A percentile compares a stretch with the other conserved stretches of the same genome.
Conservation (phyloP, 495 filamentous ascomycete species). For the Aspergillus bridgeri region DNA sequence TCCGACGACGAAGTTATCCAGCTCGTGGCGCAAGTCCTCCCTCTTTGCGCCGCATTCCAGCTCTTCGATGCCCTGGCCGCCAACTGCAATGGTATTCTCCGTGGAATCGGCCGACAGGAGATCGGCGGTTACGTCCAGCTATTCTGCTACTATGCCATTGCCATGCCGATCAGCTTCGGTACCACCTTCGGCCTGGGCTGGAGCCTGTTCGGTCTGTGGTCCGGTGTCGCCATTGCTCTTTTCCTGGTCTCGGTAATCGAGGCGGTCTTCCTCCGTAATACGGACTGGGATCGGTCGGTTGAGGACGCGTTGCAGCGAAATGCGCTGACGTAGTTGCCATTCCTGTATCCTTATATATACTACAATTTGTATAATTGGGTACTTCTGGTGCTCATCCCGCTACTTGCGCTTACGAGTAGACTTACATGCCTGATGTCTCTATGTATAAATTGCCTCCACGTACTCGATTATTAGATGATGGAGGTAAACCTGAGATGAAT, state of each 20-base stretch:
- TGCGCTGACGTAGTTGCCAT: slow-evolving; percentile 40
- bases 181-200: slow-evolving; percentile 69
- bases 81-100: slow-evolving; percentile 76
- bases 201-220: slow-evolving; percentile 77
- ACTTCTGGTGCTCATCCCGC: too few species aligned
- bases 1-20: slow-evolving; percentile 73
- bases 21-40: slow-evolving; percentile 68
- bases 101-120: slow-evolving; percentile 81
- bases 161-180: slow-evolving; percentile 77
- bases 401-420: too few species aligned
- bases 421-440: too few species aligned
- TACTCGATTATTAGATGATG: too few species aligned
- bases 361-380: too few species aligned
- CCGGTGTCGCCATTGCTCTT: slow-evolving; percentile 70
- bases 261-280: slow-evolving; percentile 58
- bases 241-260: slow-evolving; percentile 63
- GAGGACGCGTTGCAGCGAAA: slow-evolving; percentile 71
- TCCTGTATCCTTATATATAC: too few species aligned
- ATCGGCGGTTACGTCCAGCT: slow-evolving; percentile 86
- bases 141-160: slow-evolving; percentile 79
- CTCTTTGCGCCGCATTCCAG: slow-evolving; percentile 82
- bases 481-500: too few species aligned
- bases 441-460: too few species aligned
- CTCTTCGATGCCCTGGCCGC: slow-evolving; percentile 77
- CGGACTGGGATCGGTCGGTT: slow-evolving; percentile 71